Evolutionary conservation across 1,284 basidiomycete genomes (phyloP).

Genomic region (Chondrostereum purpureum): DNA sequence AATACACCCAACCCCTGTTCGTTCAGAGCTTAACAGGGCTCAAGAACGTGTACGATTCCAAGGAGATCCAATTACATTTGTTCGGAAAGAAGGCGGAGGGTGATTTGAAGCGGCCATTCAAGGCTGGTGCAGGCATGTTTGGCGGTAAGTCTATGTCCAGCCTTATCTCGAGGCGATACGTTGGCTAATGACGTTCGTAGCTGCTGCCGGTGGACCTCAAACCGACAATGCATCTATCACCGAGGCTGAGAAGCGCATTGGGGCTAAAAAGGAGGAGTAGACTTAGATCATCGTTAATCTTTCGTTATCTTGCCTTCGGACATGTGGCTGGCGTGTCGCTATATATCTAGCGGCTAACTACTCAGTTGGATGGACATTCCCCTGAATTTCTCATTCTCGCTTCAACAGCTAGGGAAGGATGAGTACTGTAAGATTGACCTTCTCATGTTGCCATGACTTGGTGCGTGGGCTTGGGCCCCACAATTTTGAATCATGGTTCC

Average conservation of each 20-base stretch:
- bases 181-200: slow-evolving; percentile 12
- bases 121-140: slow-evolving; percentile 60
- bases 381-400: too few relatives aligned
- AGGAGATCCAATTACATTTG: slow-evolving; percentile 74
- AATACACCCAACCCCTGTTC: slow-evolving; percentile 90
- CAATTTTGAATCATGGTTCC: too few relatives aligned
- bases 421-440: too few relatives aligned
- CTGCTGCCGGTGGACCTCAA: slow-evolving; percentile 50
- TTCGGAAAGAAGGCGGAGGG: slow-evolving; percentile 75
- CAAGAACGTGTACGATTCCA: slow-evolving; percentile 83
- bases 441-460: too few relatives aligned
- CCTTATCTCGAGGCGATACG: not conserved
- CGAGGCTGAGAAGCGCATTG: slow-evolving; percentile 79
- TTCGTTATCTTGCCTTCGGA: too few relatives aligned
- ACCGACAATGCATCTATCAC: slow-evolving; percentile 84
- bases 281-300: too few relatives aligned
- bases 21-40: slow-evolving; percentile 87
- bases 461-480: too few relatives aligned
- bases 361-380: too few relatives aligned
- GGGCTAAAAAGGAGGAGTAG: slow-evolving; percentile 75
- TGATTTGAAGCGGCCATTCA: slow-evolving; percentile 90
- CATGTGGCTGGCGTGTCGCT: too few relatives aligned
- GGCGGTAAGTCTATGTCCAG: slow-evolving; percentile 42
- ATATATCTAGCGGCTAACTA: too few relatives aligned
- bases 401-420: too few relatives aligned